These are phyloP conservation scores for Beauveria sp. DNA, from an alignment of 2,329 filamentous ascomycete genomes.

Conservation along the genomic window DNA sequence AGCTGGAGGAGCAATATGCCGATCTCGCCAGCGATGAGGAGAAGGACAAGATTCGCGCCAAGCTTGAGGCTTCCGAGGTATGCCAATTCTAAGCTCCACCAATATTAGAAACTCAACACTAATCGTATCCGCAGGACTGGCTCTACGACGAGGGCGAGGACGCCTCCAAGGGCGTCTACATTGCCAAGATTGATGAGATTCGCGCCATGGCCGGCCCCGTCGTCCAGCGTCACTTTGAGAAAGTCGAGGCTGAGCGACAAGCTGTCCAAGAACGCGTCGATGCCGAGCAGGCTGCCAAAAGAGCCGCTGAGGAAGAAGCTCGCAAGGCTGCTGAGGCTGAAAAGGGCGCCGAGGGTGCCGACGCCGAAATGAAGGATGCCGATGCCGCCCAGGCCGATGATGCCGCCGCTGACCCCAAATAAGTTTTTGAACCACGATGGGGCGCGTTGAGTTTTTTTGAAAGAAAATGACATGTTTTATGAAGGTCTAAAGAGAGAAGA, in stretches of 20 bases:
- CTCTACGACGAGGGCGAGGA: constrained; percentile 96
- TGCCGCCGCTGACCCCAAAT: constrained; percentile 29
- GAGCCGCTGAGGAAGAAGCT: constrained; percentile 50
- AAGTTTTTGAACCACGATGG: constrained; percentile 14
- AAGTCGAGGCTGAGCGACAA: constrained; percentile 79
- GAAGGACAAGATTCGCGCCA: constrained; percentile 77
- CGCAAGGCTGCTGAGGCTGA: constrained; percentile 46
- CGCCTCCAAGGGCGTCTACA: constrained; percentile 84
- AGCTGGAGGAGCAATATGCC: constrained; percentile 85
- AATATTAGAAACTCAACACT: background rate
- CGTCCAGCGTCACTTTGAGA: constrained; percentile 90
- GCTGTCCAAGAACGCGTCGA: constrained; percentile 69
- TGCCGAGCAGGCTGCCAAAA: constrained; percentile 70
- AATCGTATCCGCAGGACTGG: constrained; percentile 66
- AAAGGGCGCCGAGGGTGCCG: constrained; percentile 42
- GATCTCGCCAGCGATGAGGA: constrained; percentile 88
- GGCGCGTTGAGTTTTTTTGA: background rate
- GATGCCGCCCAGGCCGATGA: constrained; percentile 43
- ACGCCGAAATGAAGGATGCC: constrained; percentile 58
- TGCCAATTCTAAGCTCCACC: constrained; percentile 26
- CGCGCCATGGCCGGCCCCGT: constrained; percentile 84
- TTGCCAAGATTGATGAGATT: constrained; percentile 94
- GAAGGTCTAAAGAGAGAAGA: constrained; percentile 12
- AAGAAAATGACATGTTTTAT: constrained; percentile 16
- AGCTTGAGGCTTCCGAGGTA: constrained; percentile 83